Evolutionary conservation across 2,329 filamentous ascomycete species (phyloP).

Genomic region (Exophiala oligosperma): DNA sequence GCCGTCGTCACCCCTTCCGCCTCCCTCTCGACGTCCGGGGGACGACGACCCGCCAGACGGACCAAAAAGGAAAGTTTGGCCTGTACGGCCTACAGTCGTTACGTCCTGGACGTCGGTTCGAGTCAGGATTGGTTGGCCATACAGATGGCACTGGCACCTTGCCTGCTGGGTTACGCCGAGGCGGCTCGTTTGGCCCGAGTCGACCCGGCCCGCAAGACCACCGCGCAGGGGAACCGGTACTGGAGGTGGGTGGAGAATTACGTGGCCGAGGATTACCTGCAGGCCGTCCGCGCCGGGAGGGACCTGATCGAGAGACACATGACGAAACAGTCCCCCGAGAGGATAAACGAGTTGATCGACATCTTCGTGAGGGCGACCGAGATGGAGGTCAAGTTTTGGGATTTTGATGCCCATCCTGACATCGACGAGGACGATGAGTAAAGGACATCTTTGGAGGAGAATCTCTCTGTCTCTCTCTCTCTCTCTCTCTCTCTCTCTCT

Average conservation of each 20-base stretch:
- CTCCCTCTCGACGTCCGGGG: too few relatives aligned
- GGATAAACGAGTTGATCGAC: constrained; percentile 77
- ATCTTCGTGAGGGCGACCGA: constrained; percentile 86
- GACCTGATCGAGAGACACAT: constrained; percentile 76
- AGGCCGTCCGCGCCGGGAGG: constrained; percentile 66
- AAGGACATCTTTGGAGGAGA: too few relatives aligned
- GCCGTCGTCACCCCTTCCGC: constrained; percentile 27
- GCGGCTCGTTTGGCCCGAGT: constrained; percentile 71
- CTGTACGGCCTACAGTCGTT: constrained; percentile 81
- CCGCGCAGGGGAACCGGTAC: constrained; percentile 66
- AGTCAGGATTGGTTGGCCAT: constrained; percentile 86
- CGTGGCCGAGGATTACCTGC: constrained; percentile 72
- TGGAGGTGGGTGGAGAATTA: constrained; percentile 94
- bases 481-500: too few relatives aligned
- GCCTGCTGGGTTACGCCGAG: constrained; percentile 82
- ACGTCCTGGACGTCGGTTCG: constrained; percentile 84
- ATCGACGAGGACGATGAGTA: not conserved
- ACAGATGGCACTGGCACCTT: constrained; percentile 81
- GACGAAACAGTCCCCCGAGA: constrained; percentile 67
- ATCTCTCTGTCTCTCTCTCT: too few relatives aligned
- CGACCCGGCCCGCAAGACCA: constrained; percentile 58
- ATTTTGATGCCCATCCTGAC: constrained; percentile 56
- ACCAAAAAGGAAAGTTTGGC: constrained; percentile 66
- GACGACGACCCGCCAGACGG: too few relatives aligned
- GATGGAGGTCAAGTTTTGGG: constrained; percentile 76